Evolutionary conservation across 2,329 filamentous ascomycete genomes (phyloP).

Genomic region (Ophiosphaerella narmari): DNA sequence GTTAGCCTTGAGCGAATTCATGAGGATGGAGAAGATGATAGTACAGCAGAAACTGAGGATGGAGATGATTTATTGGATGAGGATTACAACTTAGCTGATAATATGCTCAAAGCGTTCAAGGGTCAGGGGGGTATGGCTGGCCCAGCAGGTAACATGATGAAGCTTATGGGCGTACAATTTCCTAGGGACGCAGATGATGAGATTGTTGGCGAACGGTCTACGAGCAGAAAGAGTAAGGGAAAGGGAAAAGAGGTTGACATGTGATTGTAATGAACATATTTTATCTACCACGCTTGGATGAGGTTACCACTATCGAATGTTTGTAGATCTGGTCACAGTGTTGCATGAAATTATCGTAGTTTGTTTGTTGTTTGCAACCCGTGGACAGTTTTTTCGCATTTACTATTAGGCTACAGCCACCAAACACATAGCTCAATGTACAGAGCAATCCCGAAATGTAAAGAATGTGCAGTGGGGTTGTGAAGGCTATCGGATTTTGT

Average conservation of each 20-base stretch:
- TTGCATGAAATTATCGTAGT: no score
- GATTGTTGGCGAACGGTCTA: neutral
- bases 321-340: no score
- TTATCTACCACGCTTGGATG: no score
- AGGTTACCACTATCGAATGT: no score
- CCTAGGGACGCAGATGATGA: slow-evolving; percentile 75
- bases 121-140: slow-evolving; percentile 84
- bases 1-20: slow-evolving; percentile 9
- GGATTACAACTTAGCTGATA: slow-evolving; percentile 86
- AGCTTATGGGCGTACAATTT: slow-evolving; percentile 80
- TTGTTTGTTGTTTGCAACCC: no score
- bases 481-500: no score
- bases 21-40: slow-evolving; percentile 42
- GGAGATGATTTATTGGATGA: slow-evolving; percentile 65
- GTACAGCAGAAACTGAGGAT: slow-evolving; percentile 51
- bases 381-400: no score
- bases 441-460: no score
- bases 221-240: neutral
- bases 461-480: no score
- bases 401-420: no score
- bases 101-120: slow-evolving; percentile 90
- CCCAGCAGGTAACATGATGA: slow-evolving; percentile 84
- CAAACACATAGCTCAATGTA: no score
- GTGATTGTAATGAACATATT: no score
- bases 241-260: neutral